These are phyloP conservation scores for Epichloe uncinata DNA, from an alignment of 2,329 filamentous ascomycete species.

Conservation along the genomic window DNA sequence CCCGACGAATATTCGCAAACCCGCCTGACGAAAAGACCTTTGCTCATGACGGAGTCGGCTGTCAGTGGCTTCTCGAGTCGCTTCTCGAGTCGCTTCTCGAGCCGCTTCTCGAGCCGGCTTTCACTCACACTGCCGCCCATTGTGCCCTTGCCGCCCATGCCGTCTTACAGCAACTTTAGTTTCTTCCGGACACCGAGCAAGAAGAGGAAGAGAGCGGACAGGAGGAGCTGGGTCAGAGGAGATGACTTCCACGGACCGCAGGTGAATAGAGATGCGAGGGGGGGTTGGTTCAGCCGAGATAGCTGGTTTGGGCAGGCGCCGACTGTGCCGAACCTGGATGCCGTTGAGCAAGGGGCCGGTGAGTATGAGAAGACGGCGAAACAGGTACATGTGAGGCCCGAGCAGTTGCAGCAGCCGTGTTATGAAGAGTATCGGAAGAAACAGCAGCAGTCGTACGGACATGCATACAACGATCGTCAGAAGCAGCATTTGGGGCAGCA, in stretches of 20 bases:
- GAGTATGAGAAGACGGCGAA: conserved; percentile 1
- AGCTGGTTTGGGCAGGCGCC: conserved; percentile 22
- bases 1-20: conserved; percentile 14
- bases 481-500: not conserved
- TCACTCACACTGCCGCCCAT: conserved; percentile 17
- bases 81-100: conserved; percentile 10
- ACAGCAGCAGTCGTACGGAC: not conserved
- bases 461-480: not conserved
- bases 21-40: conserved; percentile 19
- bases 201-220: not conserved
- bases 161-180: conserved; percentile 18
- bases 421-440: conserved; percentile 6
- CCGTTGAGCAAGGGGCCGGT: conserved; percentile 11
- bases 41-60: conserved; percentile 8
- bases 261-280: conserved; percentile 15
- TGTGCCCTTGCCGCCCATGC: conserved; percentile 18
- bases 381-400: conserved; percentile 1
- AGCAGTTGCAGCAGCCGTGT: conserved; percentile 1
- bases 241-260: conserved; percentile 36
- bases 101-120: conserved; percentile 17
- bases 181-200: conserved; percentile 13
- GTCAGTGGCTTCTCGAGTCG: conserved; percentile 7
- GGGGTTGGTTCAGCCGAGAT: conserved; percentile 18
- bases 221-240: conserved; percentile 22
- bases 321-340: conserved; percentile 23